Evolutionary conservation across 2,329 filamentous ascomycete species (phyloP).

Genomic region (Cytospora piceae): DNA sequence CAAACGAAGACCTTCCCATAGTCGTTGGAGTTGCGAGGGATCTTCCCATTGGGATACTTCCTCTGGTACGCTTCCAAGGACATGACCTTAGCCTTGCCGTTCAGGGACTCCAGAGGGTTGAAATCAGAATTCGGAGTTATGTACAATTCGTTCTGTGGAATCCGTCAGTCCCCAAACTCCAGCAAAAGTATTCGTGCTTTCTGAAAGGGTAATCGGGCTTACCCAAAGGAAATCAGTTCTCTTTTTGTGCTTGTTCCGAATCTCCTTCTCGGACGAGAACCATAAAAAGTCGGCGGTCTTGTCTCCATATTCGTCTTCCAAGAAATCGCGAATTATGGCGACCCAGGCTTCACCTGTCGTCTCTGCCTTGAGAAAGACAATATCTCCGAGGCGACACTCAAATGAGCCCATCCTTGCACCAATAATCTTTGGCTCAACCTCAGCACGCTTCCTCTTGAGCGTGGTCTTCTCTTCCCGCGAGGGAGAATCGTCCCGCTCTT

Average conservation of each 20-base stretch:
- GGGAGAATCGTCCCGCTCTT: constrained; percentile 21
- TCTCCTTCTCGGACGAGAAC: constrained; percentile 92
- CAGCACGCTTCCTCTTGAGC: constrained; percentile 43
- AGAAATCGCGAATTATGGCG: constrained; percentile 82
- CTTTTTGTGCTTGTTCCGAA: constrained; percentile 82
- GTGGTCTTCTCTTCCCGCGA: constrained; percentile 28
- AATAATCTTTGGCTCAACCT: constrained; percentile 60
- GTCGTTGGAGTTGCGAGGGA: constrained; percentile 73
- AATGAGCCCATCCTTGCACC: constrained; percentile 84
- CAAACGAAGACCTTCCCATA: constrained; percentile 89
- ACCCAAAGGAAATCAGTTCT: constrained; percentile 76
- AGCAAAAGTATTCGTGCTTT: neutral
- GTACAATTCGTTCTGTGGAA: constrained; percentile 80
- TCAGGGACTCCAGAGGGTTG: constrained; percentile 86
- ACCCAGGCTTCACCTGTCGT: constrained; percentile 89
- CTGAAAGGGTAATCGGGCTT: constrained; percentile 34
- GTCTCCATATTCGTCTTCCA: constrained; percentile 72
- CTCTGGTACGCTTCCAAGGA: constrained; percentile 71
- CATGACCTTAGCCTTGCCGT: constrained; percentile 81
- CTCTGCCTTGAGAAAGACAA: constrained; percentile 84
- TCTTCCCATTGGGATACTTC: constrained; percentile 73
- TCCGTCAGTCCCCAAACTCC: neutral
- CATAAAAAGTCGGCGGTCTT: constrained; percentile 92
- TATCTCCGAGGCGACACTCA: constrained; percentile 79
- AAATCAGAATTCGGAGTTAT: constrained; percentile 85